Evolutionary conservation across 2,329 filamentous ascomycete species (phyloP).

Genomic region (Calonectria pteridis): DNA sequence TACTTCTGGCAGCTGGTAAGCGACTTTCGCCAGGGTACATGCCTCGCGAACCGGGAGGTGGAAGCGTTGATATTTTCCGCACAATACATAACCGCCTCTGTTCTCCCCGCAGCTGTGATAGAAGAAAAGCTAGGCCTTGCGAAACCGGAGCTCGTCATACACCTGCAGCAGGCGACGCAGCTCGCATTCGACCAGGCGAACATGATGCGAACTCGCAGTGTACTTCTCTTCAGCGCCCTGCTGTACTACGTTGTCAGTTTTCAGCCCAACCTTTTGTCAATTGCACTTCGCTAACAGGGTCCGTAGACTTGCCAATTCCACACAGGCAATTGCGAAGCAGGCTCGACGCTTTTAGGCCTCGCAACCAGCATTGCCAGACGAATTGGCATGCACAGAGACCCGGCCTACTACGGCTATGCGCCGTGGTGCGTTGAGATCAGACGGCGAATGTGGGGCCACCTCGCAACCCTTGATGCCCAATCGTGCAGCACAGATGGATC

Average conservation of each 20-base stretch:
- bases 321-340: conserved; percentile 31
- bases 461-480: conserved; percentile 31
- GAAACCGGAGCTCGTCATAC: conserved; percentile 15
- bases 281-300: not conserved
- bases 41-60: conserved; percentile 19
- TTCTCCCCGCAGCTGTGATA: conserved; percentile 25
- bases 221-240: conserved; percentile 29
- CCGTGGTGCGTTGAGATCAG: conserved; percentile 34
- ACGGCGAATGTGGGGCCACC: conserved; percentile 32
- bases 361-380: conserved; percentile 32
- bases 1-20: conserved; percentile 31
- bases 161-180: conserved; percentile 31
- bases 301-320: conserved; percentile 32
- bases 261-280: not conserved
- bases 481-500: conserved; percentile 28
- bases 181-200: conserved; percentile 29
- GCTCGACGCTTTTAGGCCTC: conserved; percentile 28
- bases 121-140: conserved; percentile 22
- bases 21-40: conserved; percentile 26
- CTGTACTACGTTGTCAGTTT: conserved; percentile 33
- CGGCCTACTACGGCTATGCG: conserved; percentile 32
- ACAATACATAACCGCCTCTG: conserved; percentile 27
- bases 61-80: conserved; percentile 32
- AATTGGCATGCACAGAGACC: conserved; percentile 33
- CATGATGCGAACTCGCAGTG: conserved; percentile 33